phyloP scores from a whole-genome alignment of 805 yeast genomes.

The Saccharomycopsis javanensis region DNA sequence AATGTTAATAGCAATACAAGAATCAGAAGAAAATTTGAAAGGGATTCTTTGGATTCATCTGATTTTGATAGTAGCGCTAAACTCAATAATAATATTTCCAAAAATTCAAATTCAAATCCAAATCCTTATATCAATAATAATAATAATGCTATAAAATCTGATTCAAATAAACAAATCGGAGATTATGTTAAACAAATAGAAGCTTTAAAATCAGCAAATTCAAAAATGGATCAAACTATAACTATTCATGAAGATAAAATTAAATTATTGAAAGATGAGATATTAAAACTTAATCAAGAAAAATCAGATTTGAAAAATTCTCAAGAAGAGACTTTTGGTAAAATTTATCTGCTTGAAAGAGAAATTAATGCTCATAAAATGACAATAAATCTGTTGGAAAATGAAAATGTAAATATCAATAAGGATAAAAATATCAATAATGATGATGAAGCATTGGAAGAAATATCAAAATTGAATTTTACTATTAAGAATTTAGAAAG shows the following conservation, averaged over 20 bases:
- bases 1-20: background rate
- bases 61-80: background rate
- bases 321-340: conserved; percentile 1
- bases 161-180: conserved; percentile 23
- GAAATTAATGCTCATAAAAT: conserved; percentile 4
- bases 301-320: background rate
- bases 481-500: conserved; percentile 13
- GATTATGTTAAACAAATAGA: conserved; percentile 31
- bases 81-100: background rate
- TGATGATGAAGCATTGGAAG: conserved; percentile 1
- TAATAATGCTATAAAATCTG: background rate
- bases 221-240: conserved; percentile 39
- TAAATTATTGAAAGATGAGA: conserved; percentile 1
- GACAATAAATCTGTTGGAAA: conserved; percentile 1
- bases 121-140: background rate
- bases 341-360: conserved; percentile 9
- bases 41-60: background rate
- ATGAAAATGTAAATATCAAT: background rate
- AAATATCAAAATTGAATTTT: conserved; percentile 12
- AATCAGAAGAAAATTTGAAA: background rate
- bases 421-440: background rate
- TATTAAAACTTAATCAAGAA: conserved; percentile 12
- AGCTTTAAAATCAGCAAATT: conserved; percentile 36
- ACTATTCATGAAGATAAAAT: conserved; percentile 30
- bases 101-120: background rate